Evolutionary conservation across 305 asterid species (phyloP).

Genomic region (Fraxinus greggii): DNA sequence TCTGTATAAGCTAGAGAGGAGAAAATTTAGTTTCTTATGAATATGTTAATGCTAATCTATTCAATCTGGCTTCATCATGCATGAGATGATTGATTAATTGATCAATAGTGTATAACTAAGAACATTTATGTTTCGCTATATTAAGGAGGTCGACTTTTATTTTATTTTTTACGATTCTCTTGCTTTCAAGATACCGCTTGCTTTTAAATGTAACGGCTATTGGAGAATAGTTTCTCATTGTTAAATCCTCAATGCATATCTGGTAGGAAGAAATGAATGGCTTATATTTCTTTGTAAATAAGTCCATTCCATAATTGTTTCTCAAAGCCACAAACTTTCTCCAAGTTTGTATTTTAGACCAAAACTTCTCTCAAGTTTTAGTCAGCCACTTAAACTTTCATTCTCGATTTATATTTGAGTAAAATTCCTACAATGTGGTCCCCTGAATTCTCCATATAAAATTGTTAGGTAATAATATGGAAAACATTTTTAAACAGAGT

Average conservation of each 20-base stretch:
- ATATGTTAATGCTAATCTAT: background rate
- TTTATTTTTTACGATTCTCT: background rate
- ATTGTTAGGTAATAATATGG: background rate
- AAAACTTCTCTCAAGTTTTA: background rate
- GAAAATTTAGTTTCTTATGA: slow-evolving; percentile 15
- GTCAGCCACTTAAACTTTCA: background rate
- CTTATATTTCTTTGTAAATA: background rate
- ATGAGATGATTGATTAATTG: background rate
- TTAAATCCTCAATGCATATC: too few species aligned
- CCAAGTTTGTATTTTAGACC: background rate
- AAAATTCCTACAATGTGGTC: background rate
- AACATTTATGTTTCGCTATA: background rate
- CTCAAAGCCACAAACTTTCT: background rate
- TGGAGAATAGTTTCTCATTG: background rate
- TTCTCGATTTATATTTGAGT: background rate
- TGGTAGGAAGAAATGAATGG: background rate
- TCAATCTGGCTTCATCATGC: background rate
- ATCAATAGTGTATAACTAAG: background rate
- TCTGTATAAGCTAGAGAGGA: slow-evolving; percentile 15
- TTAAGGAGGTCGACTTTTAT: background rate
- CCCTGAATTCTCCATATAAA: background rate
- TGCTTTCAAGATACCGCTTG: background rate
- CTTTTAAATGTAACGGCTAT: background rate
- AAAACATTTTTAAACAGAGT: background rate
- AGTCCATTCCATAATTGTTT: background rate